Percentiles rank a stretch among this genome's conserved stretches.
phyloP scores from a whole-genome alignment of 768 basidiomycete genomes.

The Mycena epipterygia region DNA sequence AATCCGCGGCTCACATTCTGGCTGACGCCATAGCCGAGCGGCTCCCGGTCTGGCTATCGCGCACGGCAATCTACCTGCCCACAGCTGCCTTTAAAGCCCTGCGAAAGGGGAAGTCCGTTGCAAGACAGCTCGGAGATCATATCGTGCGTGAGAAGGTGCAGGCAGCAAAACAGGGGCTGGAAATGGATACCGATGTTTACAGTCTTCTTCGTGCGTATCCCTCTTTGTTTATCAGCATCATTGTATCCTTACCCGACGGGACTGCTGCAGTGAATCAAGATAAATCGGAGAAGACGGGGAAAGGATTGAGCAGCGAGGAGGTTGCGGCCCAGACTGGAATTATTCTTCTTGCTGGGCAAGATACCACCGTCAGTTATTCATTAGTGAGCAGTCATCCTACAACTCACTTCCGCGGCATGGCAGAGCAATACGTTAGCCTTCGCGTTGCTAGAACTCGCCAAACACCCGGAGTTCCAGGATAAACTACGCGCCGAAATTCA shows the following conservation, averaged over 20 bases:
- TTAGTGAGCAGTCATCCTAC: neutral
- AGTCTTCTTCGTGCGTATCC: neutral
- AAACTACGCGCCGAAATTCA: slow-evolving; percentile 19
- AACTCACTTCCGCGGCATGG: no score
- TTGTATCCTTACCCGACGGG: no score
- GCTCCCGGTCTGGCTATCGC: neutral
- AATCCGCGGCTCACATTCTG: neutral
- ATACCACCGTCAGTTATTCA: slow-evolving; percentile 16
- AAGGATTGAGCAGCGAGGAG: neutral
- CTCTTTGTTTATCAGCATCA: neutral
- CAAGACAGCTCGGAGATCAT: neutral
- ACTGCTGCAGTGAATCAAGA: neutral
- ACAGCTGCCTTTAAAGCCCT: neutral
- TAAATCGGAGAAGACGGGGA: neutral
- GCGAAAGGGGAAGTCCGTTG: neutral
- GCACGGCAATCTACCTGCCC: neutral
- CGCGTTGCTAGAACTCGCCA: slow-evolving; percentile 20
- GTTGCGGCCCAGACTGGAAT: slow-evolving; percentile 4
- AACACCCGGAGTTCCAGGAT: slow-evolving; percentile 12
- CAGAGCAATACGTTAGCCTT: slow-evolving; percentile 22
- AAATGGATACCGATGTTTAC: neutral
- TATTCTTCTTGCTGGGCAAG: slow-evolving; percentile 25
- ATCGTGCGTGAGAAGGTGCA: neutral
- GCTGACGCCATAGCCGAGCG: neutral
- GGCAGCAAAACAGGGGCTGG: neutral